These are phyloP conservation scores for Gossypium ekmanianum DNA, from an alignment of 345 rosid species.

Conservation along the genomic window DNA sequence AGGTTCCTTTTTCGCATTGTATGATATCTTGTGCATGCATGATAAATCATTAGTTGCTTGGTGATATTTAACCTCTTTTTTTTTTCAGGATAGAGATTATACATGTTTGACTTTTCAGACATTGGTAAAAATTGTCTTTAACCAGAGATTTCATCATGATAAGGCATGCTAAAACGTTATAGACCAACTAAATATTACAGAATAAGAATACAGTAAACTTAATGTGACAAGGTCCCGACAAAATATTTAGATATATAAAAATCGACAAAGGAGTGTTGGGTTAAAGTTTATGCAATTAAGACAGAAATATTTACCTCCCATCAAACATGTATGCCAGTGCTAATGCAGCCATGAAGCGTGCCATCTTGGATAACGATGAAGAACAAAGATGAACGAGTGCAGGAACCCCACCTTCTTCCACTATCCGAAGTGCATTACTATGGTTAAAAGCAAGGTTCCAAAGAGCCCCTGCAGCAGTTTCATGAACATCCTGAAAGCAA, in stretches of 20 bases:
- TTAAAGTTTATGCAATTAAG: background rate
- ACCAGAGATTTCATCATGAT: constrained; percentile 1
- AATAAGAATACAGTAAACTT: background rate
- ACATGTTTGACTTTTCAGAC: constrained; percentile 1
- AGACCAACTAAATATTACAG: background rate
- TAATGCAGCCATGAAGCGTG: constrained; percentile 82
- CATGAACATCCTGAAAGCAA: constrained; percentile 74
- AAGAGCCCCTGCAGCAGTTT: constrained; percentile 87
- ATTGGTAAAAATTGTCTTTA: background rate
- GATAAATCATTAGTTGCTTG: background rate
- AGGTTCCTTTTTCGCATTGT: background rate
- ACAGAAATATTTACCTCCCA: constrained; percentile 4
- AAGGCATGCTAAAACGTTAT: background rate
- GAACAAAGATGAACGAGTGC: constrained; percentile 71
- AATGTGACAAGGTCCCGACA: background rate
- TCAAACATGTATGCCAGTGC: constrained; percentile 87
- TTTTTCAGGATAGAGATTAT: background rate
- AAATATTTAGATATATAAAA: background rate
- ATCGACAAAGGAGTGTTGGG: background rate
- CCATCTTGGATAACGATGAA: constrained; percentile 76
- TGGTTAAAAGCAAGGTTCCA: constrained; percentile 88
- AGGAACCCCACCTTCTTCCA: constrained; percentile 84
- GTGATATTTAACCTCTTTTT: background rate
- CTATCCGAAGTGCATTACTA: constrained; percentile 80
- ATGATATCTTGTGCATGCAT: background rate